These are phyloP conservation scores for Trapa incisa DNA, from an alignment of 345 rosid genomes.

Conservation along the genomic window DNA sequence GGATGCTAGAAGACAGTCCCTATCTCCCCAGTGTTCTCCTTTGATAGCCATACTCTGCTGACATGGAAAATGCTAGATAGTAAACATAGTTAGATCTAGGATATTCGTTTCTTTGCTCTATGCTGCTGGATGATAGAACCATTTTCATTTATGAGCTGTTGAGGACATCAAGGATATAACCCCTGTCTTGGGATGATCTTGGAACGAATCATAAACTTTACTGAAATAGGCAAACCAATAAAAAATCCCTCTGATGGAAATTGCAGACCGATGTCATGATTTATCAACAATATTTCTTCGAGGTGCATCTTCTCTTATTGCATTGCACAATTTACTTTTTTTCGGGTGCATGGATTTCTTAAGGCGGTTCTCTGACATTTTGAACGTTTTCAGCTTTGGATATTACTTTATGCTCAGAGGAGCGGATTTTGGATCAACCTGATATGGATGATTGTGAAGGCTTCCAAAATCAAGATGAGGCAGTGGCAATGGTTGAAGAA, in stretches of 20 bases:
- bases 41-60: too few relatives aligned
- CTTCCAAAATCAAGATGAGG: conserved; percentile 66
- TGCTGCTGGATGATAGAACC: too few relatives aligned
- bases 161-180: too few relatives aligned
- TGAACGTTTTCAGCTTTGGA: conserved; percentile 38
- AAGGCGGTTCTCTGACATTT: background rate
- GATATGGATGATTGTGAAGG: conserved; percentile 78
- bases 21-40: too few relatives aligned
- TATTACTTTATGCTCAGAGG: conserved; percentile 59
- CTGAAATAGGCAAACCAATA: background rate
- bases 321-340: background rate
- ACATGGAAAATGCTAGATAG: too few relatives aligned
- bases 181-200: background rate
- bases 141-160: too few relatives aligned
- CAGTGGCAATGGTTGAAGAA: conserved; percentile 82
- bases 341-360: background rate
- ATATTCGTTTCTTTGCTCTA: too few relatives aligned
- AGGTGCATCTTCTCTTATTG: background rate
- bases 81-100: too few relatives aligned
- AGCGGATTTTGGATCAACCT: conserved; percentile 69
- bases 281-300: background rate
- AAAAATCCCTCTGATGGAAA: background rate
- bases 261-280: background rate
- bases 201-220: conserved; percentile 1
- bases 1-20: too few relatives aligned